Evolutionary conservation across 495 filamentous ascomycete species (phyloP).

Genomic region (Daldinia decipiens): DNA sequence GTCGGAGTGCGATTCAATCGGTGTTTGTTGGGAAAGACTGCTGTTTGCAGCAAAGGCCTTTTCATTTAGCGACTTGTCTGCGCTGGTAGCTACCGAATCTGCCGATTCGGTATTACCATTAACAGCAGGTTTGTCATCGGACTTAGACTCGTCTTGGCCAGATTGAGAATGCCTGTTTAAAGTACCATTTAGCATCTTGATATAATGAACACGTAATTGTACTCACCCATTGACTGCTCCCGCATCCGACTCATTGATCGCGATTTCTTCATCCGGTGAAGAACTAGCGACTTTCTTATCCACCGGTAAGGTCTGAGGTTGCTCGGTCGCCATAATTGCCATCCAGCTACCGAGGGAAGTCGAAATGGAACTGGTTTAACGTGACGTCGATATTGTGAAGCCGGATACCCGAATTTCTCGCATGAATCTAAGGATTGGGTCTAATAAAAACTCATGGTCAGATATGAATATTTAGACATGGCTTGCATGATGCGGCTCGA

Average conservation of each 20-base stretch:
- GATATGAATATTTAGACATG: neutral
- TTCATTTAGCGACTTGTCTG: conserved; percentile 32
- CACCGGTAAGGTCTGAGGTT: conserved; percentile 37
- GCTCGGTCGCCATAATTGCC: conserved; percentile 48
- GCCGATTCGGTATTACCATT: conserved; percentile 39
- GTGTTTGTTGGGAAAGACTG: conserved; percentile 29
- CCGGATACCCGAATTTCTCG: neutral
- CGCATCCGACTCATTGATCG: conserved; percentile 24
- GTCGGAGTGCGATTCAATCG: conserved; percentile 20
- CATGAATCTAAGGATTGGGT: neutral
- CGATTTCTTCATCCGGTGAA: conserved; percentile 25
- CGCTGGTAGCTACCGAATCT: conserved; percentile 22
- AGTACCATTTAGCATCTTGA: conserved; percentile 18
- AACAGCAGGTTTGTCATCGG: conserved; percentile 37
- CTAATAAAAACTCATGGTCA: conserved; percentile 11
- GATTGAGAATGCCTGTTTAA: conserved; percentile 40
- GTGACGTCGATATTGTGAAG: neutral
- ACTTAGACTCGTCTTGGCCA: conserved; percentile 42
- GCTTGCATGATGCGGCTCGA: neutral
- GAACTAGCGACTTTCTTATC: conserved; percentile 31
- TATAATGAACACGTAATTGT: conserved; percentile 35
- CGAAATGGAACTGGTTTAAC: conserved; percentile 1
- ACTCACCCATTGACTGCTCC: conserved; percentile 41
- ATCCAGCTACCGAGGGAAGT: conserved; percentile 19
- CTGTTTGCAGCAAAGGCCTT: conserved; percentile 34